Conservation (phyloP, 2,329 filamentous ascomycete species). For the Calonectria hongkongensis region DNA sequence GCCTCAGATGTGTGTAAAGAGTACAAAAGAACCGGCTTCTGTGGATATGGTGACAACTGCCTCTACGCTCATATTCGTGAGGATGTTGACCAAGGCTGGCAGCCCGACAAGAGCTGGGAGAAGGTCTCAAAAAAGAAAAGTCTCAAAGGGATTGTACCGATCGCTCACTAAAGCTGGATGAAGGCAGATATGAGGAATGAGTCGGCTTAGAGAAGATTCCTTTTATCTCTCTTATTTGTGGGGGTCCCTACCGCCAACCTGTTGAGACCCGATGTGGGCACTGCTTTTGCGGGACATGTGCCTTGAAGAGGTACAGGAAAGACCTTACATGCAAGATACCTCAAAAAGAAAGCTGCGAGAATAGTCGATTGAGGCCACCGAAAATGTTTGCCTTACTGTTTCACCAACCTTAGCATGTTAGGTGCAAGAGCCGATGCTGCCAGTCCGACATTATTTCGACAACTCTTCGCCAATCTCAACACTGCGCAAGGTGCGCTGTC, state of each 20-base stretch:
- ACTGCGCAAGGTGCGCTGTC: no score
- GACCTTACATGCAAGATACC: constrained; percentile 84
- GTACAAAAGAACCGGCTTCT: constrained; percentile 80
- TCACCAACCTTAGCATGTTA: no score
- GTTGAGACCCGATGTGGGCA: constrained; percentile 94
- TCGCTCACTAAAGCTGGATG: constrained; percentile 59
- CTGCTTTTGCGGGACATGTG: constrained; percentile 96
- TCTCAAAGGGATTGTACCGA: constrained; percentile 77
- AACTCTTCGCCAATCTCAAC: no score
- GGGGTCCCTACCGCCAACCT: constrained; percentile 84
- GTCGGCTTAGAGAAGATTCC: constrained; percentile 88
- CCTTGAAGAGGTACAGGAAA: constrained; percentile 88
- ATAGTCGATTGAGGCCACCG: no score
- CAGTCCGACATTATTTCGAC: no score
- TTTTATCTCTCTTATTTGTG: constrained; percentile 92
- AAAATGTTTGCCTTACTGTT: no score
- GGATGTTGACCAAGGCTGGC: constrained; percentile 94
- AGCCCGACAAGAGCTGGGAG: constrained; percentile 96
- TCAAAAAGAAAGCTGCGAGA: no score
- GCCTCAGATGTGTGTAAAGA: constrained; percentile 97
- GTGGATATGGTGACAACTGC: constrained; percentile 67
- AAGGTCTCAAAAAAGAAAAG: constrained; percentile 83
- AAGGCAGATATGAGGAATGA: constrained; percentile 76
- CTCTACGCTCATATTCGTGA: constrained; percentile 87
- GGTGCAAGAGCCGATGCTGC: no score